A percentile compares a stretch with the other conserved stretches of the same genome.
phyloP scores from a whole-genome alignment of 2,329 filamentous ascomycete species.

The Hypoxylon sp. region DNA sequence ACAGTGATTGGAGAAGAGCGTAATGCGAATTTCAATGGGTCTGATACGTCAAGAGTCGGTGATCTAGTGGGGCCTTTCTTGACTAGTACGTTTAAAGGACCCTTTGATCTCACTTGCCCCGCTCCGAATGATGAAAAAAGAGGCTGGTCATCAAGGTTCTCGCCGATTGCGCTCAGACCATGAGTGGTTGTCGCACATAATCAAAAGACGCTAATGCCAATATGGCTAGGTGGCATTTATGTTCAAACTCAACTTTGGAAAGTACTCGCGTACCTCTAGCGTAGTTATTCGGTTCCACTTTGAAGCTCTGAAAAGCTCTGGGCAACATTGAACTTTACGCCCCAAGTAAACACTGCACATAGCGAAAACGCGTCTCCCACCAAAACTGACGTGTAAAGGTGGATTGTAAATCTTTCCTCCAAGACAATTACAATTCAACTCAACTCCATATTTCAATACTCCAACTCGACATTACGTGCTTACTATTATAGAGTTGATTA shows the following conservation, averaged over 20 bases:
- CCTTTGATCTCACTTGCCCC: slow-evolving; percentile 9
- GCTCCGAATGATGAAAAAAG: slow-evolving; percentile 3
- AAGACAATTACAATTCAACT: slow-evolving; percentile 15
- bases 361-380: slow-evolving; percentile 40
- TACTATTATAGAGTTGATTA: slow-evolving; percentile 9
- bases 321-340: slow-evolving; percentile 33
- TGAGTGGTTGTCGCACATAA: slow-evolving; percentile 7
- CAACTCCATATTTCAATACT: neutral
- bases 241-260: neutral
- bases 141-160: slow-evolving; percentile 31
- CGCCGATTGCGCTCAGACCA: slow-evolving; percentile 1
- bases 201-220: slow-evolving; percentile 10
- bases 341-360: slow-evolving; percentile 60
- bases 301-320: slow-evolving; percentile 11
- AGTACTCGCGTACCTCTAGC: slow-evolving; percentile 1
- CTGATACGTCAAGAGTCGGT: slow-evolving; percentile 45
- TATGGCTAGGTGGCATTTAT: neutral
- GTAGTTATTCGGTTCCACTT: neutral
- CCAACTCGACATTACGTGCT: neutral
- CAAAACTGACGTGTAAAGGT: slow-evolving; percentile 19
- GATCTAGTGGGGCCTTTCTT: slow-evolving; percentile 9
- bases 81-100: slow-evolving; percentile 11
- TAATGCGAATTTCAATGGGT: slow-evolving; percentile 47
- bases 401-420: neutral
- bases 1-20: slow-evolving; percentile 19